Conservation (phyloP, 768 basidiomycete genomes). For the Mycena latifolia region DNA sequence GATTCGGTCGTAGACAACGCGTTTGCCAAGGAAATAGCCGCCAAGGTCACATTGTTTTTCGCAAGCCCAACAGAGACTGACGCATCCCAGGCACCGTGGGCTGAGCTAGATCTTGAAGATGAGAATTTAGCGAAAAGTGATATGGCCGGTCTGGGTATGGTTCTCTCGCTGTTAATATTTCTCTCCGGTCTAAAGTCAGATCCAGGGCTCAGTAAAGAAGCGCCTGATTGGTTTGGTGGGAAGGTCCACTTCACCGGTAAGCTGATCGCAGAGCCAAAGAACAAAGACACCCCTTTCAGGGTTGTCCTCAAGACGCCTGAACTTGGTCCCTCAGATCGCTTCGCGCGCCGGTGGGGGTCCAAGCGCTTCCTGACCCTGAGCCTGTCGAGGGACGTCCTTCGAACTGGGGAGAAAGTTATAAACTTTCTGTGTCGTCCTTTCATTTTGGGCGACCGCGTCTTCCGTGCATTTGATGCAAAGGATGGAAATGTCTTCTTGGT, state of each 20-base stretch:
- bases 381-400: conserved; percentile 48
- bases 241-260: conserved; percentile 66
- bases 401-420: conserved; percentile 46
- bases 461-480: conserved; percentile 72
- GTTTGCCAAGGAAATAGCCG: conserved; percentile 53
- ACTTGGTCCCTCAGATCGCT: conserved; percentile 67
- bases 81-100: conserved; percentile 67
- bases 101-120: conserved; percentile 71
- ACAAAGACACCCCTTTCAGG: conserved; percentile 42
- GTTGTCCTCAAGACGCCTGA: conserved; percentile 62
- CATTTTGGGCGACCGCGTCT: conserved; percentile 66
- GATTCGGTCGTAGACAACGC: conserved; percentile 34
- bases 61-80: background rate
- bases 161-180: background rate
- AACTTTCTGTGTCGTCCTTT: conserved; percentile 63
- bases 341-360: conserved; percentile 75
- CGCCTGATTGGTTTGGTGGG: conserved; percentile 70
- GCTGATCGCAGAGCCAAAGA: conserved; percentile 35
- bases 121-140: conserved; percentile 47
- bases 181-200: background rate
- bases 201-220: conserved; percentile 51
- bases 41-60: conserved; percentile 41
- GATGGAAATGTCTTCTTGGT: conserved; percentile 68
- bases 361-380: conserved; percentile 65
- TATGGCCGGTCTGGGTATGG: conserved; percentile 49